Percentiles rank a stretch among this genome's conserved stretches.
Evolutionary conservation across 202 grass and related monocot species (phyloP).

Genomic region (Elaeis oleifera): DNA sequence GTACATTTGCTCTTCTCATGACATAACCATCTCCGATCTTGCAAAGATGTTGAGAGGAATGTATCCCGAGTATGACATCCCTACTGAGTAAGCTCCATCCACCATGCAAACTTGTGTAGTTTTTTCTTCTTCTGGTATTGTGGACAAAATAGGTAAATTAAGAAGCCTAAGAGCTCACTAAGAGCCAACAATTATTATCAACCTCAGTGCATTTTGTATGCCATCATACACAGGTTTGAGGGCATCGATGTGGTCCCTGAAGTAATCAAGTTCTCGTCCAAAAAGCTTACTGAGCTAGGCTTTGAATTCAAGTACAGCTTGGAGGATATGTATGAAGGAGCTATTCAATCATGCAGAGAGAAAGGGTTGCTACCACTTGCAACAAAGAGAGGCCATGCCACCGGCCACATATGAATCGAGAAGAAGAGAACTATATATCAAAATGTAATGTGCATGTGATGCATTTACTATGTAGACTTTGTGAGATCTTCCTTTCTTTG

Average conservation of each 20-base stretch:
- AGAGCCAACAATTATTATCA: not conserved
- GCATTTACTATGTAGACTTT: too few species aligned
- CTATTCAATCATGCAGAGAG: not conserved
- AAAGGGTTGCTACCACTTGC: not conserved
- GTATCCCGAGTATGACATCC: not conserved
- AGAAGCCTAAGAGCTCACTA: not conserved
- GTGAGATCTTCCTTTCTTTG: too few species aligned
- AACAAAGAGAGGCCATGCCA: not conserved
- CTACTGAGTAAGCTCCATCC: not conserved
- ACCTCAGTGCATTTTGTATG: too few species aligned
- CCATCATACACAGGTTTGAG: not conserved
- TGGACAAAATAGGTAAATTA: too few species aligned
- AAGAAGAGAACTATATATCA: not conserved
- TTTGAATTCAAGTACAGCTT: not conserved
- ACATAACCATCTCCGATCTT: not conserved
- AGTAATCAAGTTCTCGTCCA: not conserved
- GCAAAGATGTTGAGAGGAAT: not conserved
- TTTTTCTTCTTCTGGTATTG: not conserved
- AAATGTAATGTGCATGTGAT: too few species aligned
- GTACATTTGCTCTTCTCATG: conserved; percentile 5
- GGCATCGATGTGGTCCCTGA: not conserved
- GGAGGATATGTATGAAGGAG: not conserved
- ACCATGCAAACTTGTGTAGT: too few species aligned
- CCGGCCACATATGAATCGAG: not conserved
- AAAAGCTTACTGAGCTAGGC: not conserved